Percentiles rank a stretch among this genome's conserved stretches.
phyloP scores from a whole-genome alignment of 345 rosid genomes.

The Bruguiera gymnorhiza region DNA sequence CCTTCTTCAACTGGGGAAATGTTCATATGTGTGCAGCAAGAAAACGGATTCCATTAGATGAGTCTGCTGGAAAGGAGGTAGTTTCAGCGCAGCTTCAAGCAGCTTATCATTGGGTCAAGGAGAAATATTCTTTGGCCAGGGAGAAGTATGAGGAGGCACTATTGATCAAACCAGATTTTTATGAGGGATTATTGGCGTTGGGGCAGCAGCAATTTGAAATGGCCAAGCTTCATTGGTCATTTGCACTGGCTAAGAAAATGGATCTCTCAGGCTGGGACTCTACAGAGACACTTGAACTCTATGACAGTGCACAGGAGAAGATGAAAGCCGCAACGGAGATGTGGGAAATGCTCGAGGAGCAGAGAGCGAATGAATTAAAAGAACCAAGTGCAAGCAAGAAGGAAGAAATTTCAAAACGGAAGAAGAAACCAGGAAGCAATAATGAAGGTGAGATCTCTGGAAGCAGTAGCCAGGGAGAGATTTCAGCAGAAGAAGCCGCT shows the following conservation, averaged over 20 bases:
- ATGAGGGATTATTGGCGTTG: slow-evolving; percentile 88
- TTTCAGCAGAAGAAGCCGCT: slow-evolving; percentile 80
- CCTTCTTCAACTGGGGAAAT: slow-evolving; percentile 98
- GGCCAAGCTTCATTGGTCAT: slow-evolving; percentile 99
- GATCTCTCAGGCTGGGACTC: slow-evolving; percentile 81
- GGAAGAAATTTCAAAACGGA: slow-evolving; percentile 68
- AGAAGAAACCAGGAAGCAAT: slow-evolving; percentile 63
- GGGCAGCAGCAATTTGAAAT: slow-evolving; percentile 98
- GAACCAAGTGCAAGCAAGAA: slow-evolving; percentile 69
- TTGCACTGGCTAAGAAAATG: slow-evolving; percentile 66
- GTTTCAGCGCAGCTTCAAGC: slow-evolving; percentile 68
- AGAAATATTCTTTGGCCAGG: slow-evolving; percentile 76
- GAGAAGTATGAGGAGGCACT: slow-evolving; percentile 81
- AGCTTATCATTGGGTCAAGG: slow-evolving; percentile 93
- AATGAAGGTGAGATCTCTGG: slow-evolving; percentile 44
- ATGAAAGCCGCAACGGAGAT: slow-evolving; percentile 89
- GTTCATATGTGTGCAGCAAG: slow-evolving; percentile 99
- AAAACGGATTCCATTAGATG: slow-evolving; percentile 89
- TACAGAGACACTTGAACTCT: slow-evolving; percentile 63
- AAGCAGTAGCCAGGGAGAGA: slow-evolving; percentile 38
- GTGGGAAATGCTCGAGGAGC: slow-evolving; percentile 98
- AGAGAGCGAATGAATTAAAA: slow-evolving; percentile 60
- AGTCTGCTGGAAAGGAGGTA: slow-evolving; percentile 65
- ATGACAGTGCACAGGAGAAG: slow-evolving; percentile 80
- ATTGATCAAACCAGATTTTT: slow-evolving; percentile 80